A percentile compares a stretch with the other conserved stretches of the same genome.
Evolutionary conservation across 139 green algal genomes (phyloP).

Genomic region (Eudorina sp.): DNA sequence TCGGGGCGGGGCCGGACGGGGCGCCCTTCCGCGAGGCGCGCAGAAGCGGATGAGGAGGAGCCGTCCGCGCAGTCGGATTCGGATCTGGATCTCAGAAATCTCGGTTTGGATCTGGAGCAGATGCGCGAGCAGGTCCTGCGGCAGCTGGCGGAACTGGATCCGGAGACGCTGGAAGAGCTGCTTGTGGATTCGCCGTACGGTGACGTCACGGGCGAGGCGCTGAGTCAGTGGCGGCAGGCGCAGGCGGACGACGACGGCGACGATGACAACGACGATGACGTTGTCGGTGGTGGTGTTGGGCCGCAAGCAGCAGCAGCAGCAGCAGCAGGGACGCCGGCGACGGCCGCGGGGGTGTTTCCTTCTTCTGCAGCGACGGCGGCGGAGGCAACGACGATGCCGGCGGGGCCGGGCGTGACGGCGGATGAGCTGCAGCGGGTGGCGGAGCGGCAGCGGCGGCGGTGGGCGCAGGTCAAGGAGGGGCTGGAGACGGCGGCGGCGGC

Average conservation of each 20-base stretch:
- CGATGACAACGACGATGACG: neutral
- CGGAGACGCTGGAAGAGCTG: slow-evolving; percentile 7
- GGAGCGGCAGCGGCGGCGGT: slow-evolving; percentile 36
- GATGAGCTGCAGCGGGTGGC: neutral
- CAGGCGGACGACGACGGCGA: neutral
- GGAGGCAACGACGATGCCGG: no score
- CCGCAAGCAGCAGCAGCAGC: neutral
- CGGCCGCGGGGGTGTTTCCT: no score
- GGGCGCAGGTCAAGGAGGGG: neutral
- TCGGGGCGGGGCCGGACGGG: neutral
- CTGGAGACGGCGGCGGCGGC: slow-evolving; percentile 36
- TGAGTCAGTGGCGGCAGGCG: neutral
- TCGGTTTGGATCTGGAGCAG: slow-evolving; percentile 25
- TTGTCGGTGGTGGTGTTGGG: no score
- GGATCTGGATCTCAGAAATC: neutral
- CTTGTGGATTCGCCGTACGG: slow-evolving; percentile 41
- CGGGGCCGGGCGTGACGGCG: neutral
- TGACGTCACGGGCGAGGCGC: neutral
- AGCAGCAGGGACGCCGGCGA: neutral
- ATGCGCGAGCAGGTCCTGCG: slow-evolving; percentile 33
- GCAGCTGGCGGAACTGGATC: slow-evolving; percentile 31
- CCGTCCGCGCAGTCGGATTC: neutral
- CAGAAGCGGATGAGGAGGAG: no score
- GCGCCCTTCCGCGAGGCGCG: neutral
- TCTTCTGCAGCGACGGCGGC: no score